Evolutionary conservation across 2,329 filamentous ascomycete species (phyloP).

Genomic region (Clarireedia paspali): DNA sequence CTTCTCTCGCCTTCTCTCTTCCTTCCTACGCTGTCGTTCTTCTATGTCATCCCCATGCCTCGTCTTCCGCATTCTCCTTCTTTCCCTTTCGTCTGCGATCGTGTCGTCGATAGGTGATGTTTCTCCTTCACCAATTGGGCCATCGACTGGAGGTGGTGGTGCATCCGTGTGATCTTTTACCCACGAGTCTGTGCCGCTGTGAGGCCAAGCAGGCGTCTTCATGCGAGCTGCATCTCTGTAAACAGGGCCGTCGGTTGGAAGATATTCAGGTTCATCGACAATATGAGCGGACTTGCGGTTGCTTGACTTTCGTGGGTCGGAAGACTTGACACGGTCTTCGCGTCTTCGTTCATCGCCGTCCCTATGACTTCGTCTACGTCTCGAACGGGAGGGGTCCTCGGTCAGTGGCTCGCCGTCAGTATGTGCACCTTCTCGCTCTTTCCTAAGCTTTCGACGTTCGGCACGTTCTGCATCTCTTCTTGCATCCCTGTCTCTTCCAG

Average conservation of each 20-base stretch:
- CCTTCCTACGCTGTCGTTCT: constrained; percentile 24
- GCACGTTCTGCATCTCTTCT: constrained; percentile 36
- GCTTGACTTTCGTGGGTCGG: constrained; percentile 28
- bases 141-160: constrained; percentile 45
- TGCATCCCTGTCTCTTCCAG: constrained; percentile 21
- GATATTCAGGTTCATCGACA: constrained; percentile 31
- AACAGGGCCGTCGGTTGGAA: constrained; percentile 23
- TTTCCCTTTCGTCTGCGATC: constrained; percentile 22
- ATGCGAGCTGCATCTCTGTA: constrained; percentile 24
- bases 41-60: constrained; percentile 20
- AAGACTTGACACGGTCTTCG: constrained; percentile 42
- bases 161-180: constrained; percentile 58
- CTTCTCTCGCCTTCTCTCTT: constrained; percentile 24
- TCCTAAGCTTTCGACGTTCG: constrained; percentile 42
- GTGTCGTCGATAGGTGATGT: constrained; percentile 17
- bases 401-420: constrained; percentile 38
- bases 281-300: constrained; percentile 37
- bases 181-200: constrained; percentile 58
- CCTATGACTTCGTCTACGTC: constrained; percentile 41
- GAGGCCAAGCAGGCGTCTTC: constrained; percentile 44
- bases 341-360: constrained; percentile 47
- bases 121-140: constrained; percentile 16
- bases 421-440: constrained; percentile 34
- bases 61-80: constrained; percentile 21
- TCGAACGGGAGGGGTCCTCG: constrained; percentile 34